phyloP scores from a whole-genome alignment of 2,329 filamentous ascomycete species.

The Macrophomina tecta region DNA sequence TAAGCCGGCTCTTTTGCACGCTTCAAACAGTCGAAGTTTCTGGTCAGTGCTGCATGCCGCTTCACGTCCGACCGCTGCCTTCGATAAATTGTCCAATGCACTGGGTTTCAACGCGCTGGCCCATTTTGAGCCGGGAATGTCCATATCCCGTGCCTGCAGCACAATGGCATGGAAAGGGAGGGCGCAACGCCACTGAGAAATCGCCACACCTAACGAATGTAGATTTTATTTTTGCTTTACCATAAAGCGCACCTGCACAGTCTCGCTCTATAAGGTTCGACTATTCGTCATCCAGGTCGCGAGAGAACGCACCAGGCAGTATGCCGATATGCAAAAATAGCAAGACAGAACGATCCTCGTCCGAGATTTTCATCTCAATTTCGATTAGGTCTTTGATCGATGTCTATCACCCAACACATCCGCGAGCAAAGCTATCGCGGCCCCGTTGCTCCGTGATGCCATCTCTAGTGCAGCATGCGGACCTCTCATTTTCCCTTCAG shows the following conservation, averaged over 20 bases:
- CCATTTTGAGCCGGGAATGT: conserved; percentile 12
- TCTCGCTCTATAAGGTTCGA: too few species aligned
- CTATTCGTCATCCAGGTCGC: too few species aligned
- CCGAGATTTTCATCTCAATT: too few species aligned
- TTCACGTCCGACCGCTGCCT: not conserved
- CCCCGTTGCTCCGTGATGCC: not conserved
- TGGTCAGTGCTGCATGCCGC: not conserved
- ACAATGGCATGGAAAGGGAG: conserved; percentile 12
- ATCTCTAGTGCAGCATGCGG: not conserved
- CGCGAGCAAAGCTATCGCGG: not conserved
- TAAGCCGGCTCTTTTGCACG: not conserved
- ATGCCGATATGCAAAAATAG: too few species aligned
- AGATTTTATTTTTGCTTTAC: too few species aligned
- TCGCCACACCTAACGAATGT: not conserved
- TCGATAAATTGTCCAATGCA: conserved; percentile 5
- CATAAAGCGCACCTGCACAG: too few species aligned
- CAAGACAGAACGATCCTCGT: too few species aligned
- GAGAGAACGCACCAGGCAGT: too few species aligned
- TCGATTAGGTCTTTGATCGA: too few species aligned
- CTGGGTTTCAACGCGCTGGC: not conserved
- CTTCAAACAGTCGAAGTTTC: conserved; percentile 9
- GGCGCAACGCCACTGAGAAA: not conserved
- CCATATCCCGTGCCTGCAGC: conserved; percentile 7
- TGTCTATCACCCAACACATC: not conserved
- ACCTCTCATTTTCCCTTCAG: conserved; percentile 19